These are phyloP conservation scores for Artemisia annua DNA, from an alignment of 129 eudicot genomes.

Conservation along the genomic window DNA sequence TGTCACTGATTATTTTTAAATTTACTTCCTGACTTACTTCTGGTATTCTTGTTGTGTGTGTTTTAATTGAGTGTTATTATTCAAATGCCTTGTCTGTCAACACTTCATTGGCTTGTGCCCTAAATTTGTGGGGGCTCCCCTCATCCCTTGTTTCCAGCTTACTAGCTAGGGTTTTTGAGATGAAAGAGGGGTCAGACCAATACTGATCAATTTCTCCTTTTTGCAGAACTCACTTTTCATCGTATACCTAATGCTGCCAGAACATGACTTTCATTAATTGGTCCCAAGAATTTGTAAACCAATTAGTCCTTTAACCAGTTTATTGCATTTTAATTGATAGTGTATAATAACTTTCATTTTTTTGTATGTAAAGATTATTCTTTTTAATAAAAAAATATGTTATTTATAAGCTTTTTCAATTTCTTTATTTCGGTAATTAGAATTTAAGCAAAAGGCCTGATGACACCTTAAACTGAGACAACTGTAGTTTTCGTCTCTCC, in stretches of 20 bases:
- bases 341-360: no score
- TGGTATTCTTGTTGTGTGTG: slow-evolving; percentile 39
- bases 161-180: slow-evolving; percentile 21
- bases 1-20: slow-evolving; percentile 22
- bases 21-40: slow-evolving; percentile 19
- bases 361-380: no score
- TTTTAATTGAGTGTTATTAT: slow-evolving; percentile 23
- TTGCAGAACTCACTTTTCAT: slow-evolving; percentile 24
- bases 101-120: slow-evolving; percentile 32
- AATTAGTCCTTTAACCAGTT: no score
- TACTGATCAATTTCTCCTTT: slow-evolving; percentile 6
- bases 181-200: slow-evolving; percentile 13
- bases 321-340: no score
- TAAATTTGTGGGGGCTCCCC: slow-evolving; percentile 37
- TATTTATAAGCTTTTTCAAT: no score
- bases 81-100: slow-evolving; percentile 36
- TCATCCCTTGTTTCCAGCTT: slow-evolving; percentile 19
- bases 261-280: slow-evolving; percentile 10
- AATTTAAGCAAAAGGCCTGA: no score
- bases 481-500: no score
- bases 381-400: no score
- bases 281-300: no score
- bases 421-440: no score
- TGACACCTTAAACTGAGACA: no score
- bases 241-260: slow-evolving; percentile 27